Base-by-base conservation (phyloP, 495 filamentous ascomycete species). In the Apodospora peruviana region DNA sequence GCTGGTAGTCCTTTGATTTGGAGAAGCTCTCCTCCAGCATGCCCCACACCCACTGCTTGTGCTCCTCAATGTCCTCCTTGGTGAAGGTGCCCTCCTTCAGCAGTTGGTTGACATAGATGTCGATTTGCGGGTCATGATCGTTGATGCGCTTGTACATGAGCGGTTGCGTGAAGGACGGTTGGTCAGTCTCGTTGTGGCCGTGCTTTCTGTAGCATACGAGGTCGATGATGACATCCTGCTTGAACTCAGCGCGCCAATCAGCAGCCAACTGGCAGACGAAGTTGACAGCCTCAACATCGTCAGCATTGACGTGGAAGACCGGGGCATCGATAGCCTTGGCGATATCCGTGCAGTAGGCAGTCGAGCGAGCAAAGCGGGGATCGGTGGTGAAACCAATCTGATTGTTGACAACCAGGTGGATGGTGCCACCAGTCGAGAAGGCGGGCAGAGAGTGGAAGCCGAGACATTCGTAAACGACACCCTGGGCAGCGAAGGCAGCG, bases 351-450 rank as follows among this genome's bases (percentile, higher is more conserved):
- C 93, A 98, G 78, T 98, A 98, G 47, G 93, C 88, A 40, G 93
- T 98, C 19, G 93, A 98, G 56, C 93, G 90, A 57, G 93, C 81
- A 66, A 91, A 97, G 48, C 93, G 90, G 56, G 93, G 93, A 66
- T 98, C 93, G n/a, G 93, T 98, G 46, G 93, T 98, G 78, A 98
- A 98, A 66, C 93, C 93, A 66, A 98, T 98, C 76, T 98, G 93
- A 79, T 98, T 98, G 82, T 98, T 98, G 57, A 97, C 90, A 41
- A 98, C 83, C 54, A 98, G 75, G 72, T 98, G 93, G 65, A 98
- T 89, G 43, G 93, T 98, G 59, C 93, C 93, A 59, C 93, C 93
- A 43, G 94, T 97, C 19, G 91, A 95, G 76, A 95, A 98, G 36
- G 85, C 86, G 24, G 93, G 93, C 9, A 98, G 82, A 21, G 88